These are phyloP conservation scores for Onygenales sp. DNA, from an alignment of 2,329 filamentous ascomycete species.

Conservation along the genomic window DNA sequence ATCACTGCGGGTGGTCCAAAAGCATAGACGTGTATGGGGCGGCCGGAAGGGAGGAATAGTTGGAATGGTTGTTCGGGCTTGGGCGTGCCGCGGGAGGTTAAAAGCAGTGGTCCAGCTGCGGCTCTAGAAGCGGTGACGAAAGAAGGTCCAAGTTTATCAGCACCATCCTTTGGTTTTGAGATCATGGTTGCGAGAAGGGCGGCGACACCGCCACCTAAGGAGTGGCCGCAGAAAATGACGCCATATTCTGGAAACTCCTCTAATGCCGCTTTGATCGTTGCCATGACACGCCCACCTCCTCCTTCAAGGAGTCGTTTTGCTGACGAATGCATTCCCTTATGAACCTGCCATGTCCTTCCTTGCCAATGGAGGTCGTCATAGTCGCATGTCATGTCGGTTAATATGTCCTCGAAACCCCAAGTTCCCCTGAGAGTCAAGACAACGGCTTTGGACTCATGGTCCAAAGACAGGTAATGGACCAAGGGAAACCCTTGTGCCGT, in stretches of 20 bases:
- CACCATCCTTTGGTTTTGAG: constrained; percentile 44
- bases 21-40: constrained; percentile 69
- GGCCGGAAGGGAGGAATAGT: constrained; percentile 53
- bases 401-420: constrained; percentile 62
- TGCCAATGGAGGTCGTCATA: constrained; percentile 51
- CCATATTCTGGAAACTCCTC: constrained; percentile 61
- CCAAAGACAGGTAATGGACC: constrained; percentile 63
- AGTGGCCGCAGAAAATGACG: constrained; percentile 60
- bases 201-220: constrained; percentile 60
- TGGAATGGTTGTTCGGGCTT: constrained; percentile 12
- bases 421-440: constrained; percentile 66
- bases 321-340: constrained; percentile 66
- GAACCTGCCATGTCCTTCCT: constrained; percentile 57
- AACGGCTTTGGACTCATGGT: constrained; percentile 62
- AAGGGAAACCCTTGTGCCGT: constrained; percentile 59
- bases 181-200: constrained; percentile 63
- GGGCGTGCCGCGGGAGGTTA: constrained; percentile 17
- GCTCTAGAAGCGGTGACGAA: constrained; percentile 51
- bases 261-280: constrained; percentile 56
- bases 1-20: constrained; percentile 68
- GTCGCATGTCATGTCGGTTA: constrained; percentile 66
- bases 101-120: constrained; percentile 27
- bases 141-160: constrained; percentile 41
- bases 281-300: constrained; percentile 56
- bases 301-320: constrained; percentile 59